Evolutionary conservation across 495 filamentous ascomycete genomes (phyloP).

Genomic region (Penicillium psychrofluorescens): DNA sequence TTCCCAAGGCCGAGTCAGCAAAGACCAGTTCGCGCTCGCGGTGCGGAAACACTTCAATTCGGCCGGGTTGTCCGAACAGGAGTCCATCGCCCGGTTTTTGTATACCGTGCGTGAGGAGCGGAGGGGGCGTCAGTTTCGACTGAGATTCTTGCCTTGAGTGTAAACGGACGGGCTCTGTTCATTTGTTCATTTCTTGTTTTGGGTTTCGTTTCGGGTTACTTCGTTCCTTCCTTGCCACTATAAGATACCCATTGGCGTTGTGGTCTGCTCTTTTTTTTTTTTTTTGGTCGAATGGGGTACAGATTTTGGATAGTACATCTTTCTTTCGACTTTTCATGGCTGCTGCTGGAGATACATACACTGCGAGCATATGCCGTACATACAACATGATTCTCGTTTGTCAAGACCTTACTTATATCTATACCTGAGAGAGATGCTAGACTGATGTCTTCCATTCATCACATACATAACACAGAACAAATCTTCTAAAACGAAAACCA

Average conservation of each 20-base stretch:
- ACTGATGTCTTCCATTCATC: conserved; percentile 3
- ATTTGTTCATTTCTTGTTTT: neutral
- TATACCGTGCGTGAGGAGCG: conserved; percentile 65
- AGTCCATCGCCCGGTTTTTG: conserved; percentile 78
- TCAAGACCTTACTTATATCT: neutral
- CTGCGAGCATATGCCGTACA: too few species aligned
- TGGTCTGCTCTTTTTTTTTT: neutral
- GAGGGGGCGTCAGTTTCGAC: conserved; percentile 33
- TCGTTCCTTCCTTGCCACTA: conserved; percentile 3
- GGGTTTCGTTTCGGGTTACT: neutral
- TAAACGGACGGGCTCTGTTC: neutral
- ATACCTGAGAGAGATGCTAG: neutral
- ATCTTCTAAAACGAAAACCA: neutral
- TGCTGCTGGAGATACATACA: too few species aligned
- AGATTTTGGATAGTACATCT: neutral
- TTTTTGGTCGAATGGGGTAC: neutral
- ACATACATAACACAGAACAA: conserved; percentile 1
- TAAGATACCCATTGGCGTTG: conserved; percentile 24
- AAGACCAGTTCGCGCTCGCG: conserved; percentile 71
- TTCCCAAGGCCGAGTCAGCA: conserved; percentile 55
- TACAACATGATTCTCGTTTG: too few species aligned
- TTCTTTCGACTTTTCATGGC: too few species aligned
- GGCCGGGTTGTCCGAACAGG: conserved; percentile 74
- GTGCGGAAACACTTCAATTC: conserved; percentile 90
- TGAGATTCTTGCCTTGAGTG: conserved; percentile 37